These are phyloP conservation scores for Beauveria brongniartii DNA, from an alignment of 2,329 filamentous ascomycete species.

Conservation along the genomic window DNA sequence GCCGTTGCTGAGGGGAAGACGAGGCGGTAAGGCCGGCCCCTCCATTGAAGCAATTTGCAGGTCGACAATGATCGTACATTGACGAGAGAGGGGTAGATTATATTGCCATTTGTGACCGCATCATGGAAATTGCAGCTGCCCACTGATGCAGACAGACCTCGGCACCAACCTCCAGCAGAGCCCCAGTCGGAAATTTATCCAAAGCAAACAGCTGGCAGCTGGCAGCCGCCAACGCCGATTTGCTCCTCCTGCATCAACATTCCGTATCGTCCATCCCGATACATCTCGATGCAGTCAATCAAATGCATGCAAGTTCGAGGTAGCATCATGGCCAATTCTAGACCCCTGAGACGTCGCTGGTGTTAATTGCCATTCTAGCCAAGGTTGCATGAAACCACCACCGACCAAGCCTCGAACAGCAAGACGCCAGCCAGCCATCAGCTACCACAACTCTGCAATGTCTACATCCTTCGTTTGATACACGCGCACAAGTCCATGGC, in stretches of 20 bases:
- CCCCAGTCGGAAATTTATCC: background rate
- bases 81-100: background rate
- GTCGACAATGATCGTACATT: background rate
- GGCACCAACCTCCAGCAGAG: background rate
- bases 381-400: background rate
- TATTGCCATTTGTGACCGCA: background rate
- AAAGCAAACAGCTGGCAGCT: background rate
- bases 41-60: background rate
- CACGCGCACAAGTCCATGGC: background rate
- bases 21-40: constrained; percentile 7
- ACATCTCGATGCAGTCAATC: background rate
- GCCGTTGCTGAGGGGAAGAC: background rate
- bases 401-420: background rate
- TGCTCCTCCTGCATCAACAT: background rate
- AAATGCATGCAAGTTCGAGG: background rate
- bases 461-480: background rate
- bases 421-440: background rate
- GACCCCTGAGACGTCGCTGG: background rate
- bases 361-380: background rate
- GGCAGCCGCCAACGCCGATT: background rate
- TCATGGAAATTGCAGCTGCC: background rate
- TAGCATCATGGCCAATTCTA: background rate
- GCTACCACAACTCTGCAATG: background rate
- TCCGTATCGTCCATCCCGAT: background rate
- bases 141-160: background rate